Conservation (phyloP, 1,139 yeast species). For the Lipomyces yarrowii region DNA sequence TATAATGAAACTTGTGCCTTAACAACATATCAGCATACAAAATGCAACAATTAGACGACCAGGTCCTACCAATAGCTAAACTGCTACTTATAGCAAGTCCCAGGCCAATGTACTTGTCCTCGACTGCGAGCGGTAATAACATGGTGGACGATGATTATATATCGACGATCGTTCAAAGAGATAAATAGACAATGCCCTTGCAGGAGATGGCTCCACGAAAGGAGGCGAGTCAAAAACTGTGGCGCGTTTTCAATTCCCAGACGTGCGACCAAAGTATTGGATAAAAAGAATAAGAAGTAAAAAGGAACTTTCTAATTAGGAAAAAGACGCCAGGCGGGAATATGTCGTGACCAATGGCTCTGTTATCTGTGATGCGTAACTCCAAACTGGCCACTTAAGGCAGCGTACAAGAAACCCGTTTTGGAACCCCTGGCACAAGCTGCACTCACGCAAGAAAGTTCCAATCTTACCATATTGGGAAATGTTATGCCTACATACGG, state of each 20-base stretch:
- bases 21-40: neutral
- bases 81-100: conserved; percentile 88
- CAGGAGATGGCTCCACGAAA: neutral
- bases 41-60: neutral
- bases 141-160: neutral
- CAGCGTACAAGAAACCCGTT: neutral
- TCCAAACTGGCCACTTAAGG: neutral
- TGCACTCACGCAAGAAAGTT: neutral
- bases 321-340: neutral
- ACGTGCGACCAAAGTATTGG: neutral
- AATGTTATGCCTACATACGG: neutral
- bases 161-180: neutral
- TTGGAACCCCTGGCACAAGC: neutral
- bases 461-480: neutral
- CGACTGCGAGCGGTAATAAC: conserved; percentile 40
- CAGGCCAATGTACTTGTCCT: conserved; percentile 86
- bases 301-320: neutral
- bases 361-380: neutral
- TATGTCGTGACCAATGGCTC: neutral
- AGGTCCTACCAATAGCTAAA: conserved; percentile 74
- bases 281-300: neutral
- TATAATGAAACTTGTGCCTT: conserved; percentile 58
- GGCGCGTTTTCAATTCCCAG: neutral
- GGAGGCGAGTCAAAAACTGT: neutral
- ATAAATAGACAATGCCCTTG: neutral